These are phyloP conservation scores for Alternaria postmessia DNA, from an alignment of 2,329 filamentous ascomycete genomes.

Conservation along the genomic window DNA sequence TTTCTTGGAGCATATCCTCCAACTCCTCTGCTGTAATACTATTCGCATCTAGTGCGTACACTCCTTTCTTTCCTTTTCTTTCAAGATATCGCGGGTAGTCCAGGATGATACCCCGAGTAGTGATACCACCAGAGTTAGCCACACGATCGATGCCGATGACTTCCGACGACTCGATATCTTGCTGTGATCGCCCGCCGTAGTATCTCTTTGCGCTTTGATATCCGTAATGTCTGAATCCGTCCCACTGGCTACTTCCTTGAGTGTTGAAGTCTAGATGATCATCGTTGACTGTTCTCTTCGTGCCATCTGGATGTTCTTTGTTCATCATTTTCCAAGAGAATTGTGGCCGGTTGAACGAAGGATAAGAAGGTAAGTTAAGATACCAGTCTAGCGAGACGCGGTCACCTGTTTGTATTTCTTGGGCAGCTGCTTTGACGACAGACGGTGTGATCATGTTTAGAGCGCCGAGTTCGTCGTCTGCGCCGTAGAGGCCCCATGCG, in stretches of 20 bases:
- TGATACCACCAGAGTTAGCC: slow-evolving; percentile 41
- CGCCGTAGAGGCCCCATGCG: slow-evolving; percentile 65
- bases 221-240: slow-evolving; percentile 53
- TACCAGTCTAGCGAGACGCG: slow-evolving; percentile 52
- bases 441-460: slow-evolving; percentile 63
- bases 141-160: slow-evolving; percentile 55
- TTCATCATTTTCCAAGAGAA: slow-evolving; percentile 43
- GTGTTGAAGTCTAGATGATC: slow-evolving; percentile 51
- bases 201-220: slow-evolving; percentile 54
- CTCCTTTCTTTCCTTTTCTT: slow-evolving; percentile 25
- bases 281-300: slow-evolving; percentile 46
- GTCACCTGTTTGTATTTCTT: slow-evolving; percentile 56
- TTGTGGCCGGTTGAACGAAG: slow-evolving; percentile 48
- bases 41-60: slow-evolving; percentile 34
- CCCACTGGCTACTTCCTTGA: slow-evolving; percentile 51
- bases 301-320: slow-evolving; percentile 38
- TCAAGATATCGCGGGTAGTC: slow-evolving; percentile 44
- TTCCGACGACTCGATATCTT: slow-evolving; percentile 48
- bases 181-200: slow-evolving; percentile 53
- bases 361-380: slow-evolving; percentile 51
- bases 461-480: slow-evolving; percentile 61
- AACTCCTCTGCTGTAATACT: slow-evolving; percentile 32
- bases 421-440: slow-evolving; percentile 53
- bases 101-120: slow-evolving; percentile 39
- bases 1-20: slow-evolving; percentile 46